Conservation (phyloP, 805 yeast species). For the Yarrowia porcina region DNA sequence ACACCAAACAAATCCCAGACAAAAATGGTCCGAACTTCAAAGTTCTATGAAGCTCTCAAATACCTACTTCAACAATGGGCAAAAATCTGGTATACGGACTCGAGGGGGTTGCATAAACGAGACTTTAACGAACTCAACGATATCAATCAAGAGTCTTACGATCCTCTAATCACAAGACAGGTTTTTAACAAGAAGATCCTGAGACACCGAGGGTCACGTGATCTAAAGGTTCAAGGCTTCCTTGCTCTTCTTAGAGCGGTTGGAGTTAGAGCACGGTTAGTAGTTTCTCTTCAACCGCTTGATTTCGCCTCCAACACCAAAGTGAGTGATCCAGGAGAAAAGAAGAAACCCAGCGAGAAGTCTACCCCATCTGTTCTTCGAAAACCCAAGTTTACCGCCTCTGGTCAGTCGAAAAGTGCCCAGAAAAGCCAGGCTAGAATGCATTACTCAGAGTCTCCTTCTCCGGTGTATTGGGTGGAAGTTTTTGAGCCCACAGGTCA, state of each 20-base stretch:
- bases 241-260: slow-evolving; percentile 69
- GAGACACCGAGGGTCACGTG: slow-evolving; percentile 64
- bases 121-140: slow-evolving; percentile 48
- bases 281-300: slow-evolving; percentile 86
- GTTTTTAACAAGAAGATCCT: slow-evolving; percentile 47
- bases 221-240: slow-evolving; percentile 83
- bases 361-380: background rate
- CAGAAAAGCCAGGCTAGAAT: slow-evolving; percentile 1
- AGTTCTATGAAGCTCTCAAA: slow-evolving; percentile 72
- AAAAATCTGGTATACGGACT: slow-evolving; percentile 49
- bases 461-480: slow-evolving; percentile 89
- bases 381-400: background rate
- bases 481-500: slow-evolving; percentile 77
- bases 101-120: slow-evolving; percentile 43
- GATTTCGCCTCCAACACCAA: slow-evolving; percentile 54
- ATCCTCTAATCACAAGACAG: slow-evolving; percentile 23
- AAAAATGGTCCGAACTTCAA: slow-evolving; percentile 54
- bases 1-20: slow-evolving; percentile 47
- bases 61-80: slow-evolving; percentile 64
- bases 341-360: background rate
- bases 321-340: background rate
- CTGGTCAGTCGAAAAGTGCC: slow-evolving; percentile 10
- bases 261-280: slow-evolving; percentile 67
- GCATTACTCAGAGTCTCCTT: slow-evolving; percentile 35
- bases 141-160: slow-evolving; percentile 23